These are phyloP conservation scores for Aquilaria yunnanensis DNA, from an alignment of 345 rosid genomes.

Conservation along the genomic window DNA sequence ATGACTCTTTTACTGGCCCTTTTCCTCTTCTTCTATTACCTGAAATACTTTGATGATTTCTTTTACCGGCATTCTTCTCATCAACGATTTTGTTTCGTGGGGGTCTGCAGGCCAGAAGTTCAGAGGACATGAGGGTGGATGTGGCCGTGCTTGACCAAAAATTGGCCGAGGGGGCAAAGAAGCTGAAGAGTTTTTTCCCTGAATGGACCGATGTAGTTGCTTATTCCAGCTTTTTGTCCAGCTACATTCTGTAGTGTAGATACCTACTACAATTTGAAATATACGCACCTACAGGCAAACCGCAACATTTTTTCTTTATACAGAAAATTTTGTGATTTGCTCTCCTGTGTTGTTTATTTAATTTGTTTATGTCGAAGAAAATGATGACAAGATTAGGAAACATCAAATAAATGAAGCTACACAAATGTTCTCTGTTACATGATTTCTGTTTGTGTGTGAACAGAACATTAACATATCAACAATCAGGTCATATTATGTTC, in stretches of 20 bases:
- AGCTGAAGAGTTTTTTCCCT: conserved; percentile 68
- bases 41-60: too few relatives aligned
- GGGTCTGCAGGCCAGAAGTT: conserved; percentile 45
- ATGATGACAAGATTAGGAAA: too few relatives aligned
- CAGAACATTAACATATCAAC: too few relatives aligned
- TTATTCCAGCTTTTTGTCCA: conserved; percentile 68
- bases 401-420: too few relatives aligned
- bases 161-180: conserved; percentile 49
- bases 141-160: conserved; percentile 80
- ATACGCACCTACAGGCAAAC: not conserved
- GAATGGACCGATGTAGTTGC: conserved; percentile 76
- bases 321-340: too few relatives aligned
- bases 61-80: too few relatives aligned
- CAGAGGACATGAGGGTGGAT: conserved; percentile 55
- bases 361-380: too few relatives aligned
- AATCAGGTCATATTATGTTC: too few relatives aligned
- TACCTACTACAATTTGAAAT: not conserved
- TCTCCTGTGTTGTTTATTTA: too few relatives aligned
- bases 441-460: too few relatives aligned
- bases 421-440: too few relatives aligned
- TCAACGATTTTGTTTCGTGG: not conserved
- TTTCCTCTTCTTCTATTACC: too few relatives aligned
- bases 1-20: not conserved
- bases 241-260: conserved; percentile 43
- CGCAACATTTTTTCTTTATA: not conserved